Base-by-base conservation (phyloP, 257 asterid genomes). In the Datura wrightii region DNA sequence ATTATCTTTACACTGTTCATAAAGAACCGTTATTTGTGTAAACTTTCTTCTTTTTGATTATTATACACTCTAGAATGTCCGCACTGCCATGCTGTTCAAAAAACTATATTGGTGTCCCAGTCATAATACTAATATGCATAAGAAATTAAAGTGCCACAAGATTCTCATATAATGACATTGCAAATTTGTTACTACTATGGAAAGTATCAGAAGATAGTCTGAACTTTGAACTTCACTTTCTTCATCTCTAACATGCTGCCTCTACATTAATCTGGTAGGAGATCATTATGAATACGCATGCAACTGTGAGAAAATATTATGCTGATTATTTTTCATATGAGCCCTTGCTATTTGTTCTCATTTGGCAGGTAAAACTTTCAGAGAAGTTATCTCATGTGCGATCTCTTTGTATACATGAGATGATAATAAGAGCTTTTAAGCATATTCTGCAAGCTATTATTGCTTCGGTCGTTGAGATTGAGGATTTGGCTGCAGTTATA, bases 311-410 rank as follows among this genome's bases (percentile, higher is more conserved):
- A 76, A 52, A 3, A 76, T 76, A 31, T 76, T 72, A 50, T 52
- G 24, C 41, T 13, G 44, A 76, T 50, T 54, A 67, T 48, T 48
- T 48, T 11, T 41, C 6, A 5, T 24, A 76, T 79, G 63, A 10
- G 79, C 74, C 74, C 83, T 82, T 74, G 59, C 58, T 48, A 53
- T 82, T 79, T 69, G 85, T 48, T 37, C 78, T 82, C 74, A 82
- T 44, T 86, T 85, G 71, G 62, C 98, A 96, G 99, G 98, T 96
- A 87, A 96, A 93, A 88, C 98, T 96, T 84, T 94, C 99, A 72
- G 99, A 94, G 86, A 96, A 94, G 89, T 87, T 96, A 84, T 93
- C 97, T 36, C 99, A 96, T 86, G 99, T 96, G 87, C 99, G 93
- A 55, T 94, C 98, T 82, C 97, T 96, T 79, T 96, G 99, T 90